These are phyloP conservation scores for Camillea tinctor DNA, from an alignment of 2,329 filamentous ascomycete genomes.

Conservation along the genomic window DNA sequence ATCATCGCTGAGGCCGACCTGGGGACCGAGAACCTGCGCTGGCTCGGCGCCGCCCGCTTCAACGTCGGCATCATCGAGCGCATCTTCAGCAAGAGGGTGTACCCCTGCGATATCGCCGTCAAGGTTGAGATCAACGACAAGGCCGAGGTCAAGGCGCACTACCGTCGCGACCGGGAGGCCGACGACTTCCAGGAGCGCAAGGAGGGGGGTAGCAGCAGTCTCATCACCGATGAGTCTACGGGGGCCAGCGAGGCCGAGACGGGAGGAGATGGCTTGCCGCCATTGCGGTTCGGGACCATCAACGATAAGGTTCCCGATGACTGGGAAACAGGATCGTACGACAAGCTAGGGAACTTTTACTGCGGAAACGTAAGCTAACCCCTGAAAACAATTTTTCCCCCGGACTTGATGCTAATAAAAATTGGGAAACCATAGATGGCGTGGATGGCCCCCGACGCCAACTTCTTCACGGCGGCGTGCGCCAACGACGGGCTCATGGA, in stretches of 20 bases:
- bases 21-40: slow-evolving; percentile 84
- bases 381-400: background rate
- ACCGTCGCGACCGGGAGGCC: slow-evolving; percentile 46
- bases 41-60: slow-evolving; percentile 88
- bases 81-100: slow-evolving; percentile 72
- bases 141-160: slow-evolving; percentile 69
- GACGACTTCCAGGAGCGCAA: slow-evolving; percentile 25
- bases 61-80: slow-evolving; percentile 80
- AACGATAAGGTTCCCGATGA: slow-evolving; percentile 72
- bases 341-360: slow-evolving; percentile 89
- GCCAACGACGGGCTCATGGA: slow-evolving; percentile 86
- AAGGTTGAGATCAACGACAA: slow-evolving; percentile 82
- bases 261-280: slow-evolving; percentile 63
- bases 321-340: slow-evolving; percentile 72
- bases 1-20: slow-evolving; percentile 89
- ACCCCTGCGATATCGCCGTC: slow-evolving; percentile 85
- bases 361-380: slow-evolving; percentile 70
- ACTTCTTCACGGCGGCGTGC: slow-evolving; percentile 83
- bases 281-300: slow-evolving; percentile 76
- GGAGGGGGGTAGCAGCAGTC: slow-evolving; percentile 24
- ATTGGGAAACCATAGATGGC: slow-evolving; percentile 63
- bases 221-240: slow-evolving; percentile 21
- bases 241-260: slow-evolving; percentile 21
- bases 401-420: slow-evolving; percentile 12
- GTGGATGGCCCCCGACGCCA: slow-evolving; percentile 82